Conservation (phyloP, 2,329 filamentous ascomycete species). For the Akanthomyces lecanii region DNA sequence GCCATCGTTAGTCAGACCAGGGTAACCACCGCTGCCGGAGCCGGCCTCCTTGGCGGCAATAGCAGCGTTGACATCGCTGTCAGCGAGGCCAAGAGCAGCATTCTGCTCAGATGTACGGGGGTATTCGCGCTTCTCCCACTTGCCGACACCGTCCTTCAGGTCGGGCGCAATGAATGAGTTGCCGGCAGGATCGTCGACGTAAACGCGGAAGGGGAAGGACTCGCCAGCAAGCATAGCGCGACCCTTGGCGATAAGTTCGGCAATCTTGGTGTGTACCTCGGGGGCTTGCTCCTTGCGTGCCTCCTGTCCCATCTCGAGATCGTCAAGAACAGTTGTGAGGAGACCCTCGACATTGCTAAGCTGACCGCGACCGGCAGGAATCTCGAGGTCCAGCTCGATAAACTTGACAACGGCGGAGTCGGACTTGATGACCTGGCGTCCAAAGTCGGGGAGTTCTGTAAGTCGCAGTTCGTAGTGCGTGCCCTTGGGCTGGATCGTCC, state of each 20-base stretch:
- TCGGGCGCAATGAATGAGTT: constrained; percentile 97
- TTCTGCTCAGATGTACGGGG: constrained; percentile 81
- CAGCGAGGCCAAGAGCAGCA: constrained; percentile 71
- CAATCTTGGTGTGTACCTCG: constrained; percentile 74
- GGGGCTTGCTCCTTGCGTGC: constrained; percentile 72
- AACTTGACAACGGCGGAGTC: constrained; percentile 83
- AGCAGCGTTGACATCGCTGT: constrained; percentile 52
- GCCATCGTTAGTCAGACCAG: constrained; percentile 51
- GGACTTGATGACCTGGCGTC: constrained; percentile 86
- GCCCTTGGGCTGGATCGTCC: constrained; percentile 86
- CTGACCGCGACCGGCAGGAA: constrained; percentile 85
- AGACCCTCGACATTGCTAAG: constrained; percentile 92
- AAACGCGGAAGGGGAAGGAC: constrained; percentile 81
- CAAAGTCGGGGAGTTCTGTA: constrained; percentile 68
- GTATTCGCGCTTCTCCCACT: constrained; percentile 86
- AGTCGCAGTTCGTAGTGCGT: constrained; percentile 78
- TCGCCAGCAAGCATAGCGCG: constrained; percentile 73
- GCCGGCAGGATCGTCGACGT: constrained; percentile 84
- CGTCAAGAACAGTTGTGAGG: constrained; percentile 70
- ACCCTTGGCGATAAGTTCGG: constrained; percentile 68
- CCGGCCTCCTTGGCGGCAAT: constrained; percentile 24
- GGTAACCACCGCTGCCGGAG: constrained; percentile 43
- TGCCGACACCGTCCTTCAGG: constrained; percentile 71
- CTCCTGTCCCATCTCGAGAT: constrained; percentile 78
- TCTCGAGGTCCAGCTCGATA: constrained; percentile 88